Evolutionary conservation across 2,329 filamentous ascomycete genomes (phyloP), one percentile per base, ranked within the genome.

Genomic region (Paracorniculantispora psalliotae): DNA sequence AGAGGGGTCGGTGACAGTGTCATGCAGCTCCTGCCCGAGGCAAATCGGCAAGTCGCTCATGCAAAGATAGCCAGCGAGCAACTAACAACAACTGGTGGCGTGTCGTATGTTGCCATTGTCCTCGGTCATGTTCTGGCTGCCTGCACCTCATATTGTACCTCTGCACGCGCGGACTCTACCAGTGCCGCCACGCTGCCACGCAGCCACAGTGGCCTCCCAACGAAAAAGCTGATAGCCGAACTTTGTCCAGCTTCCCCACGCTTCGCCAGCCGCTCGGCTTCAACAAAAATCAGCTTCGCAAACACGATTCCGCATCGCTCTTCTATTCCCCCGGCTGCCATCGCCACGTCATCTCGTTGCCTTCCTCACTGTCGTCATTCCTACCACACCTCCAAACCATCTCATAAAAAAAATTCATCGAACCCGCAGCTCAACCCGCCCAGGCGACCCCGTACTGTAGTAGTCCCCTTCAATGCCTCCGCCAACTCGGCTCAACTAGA

Each of bases 201-300:
- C 15, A 37, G 7, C 19, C 30, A n/a, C 46, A 30, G 46, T 44
- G n/a, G 10, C 25, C 12, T 26, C 54, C 54, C 54, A 57, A 57
- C 54, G 33, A 47, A 55, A 49, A 17, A 7, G 19, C 25, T n/a
- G 44, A 57, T 49, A 57, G 41, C 44, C 54, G 54, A 49, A 49
- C 33, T 23, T 35, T 28, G 35, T 3, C 30, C 21, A 9, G 17
- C 28, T 25, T 55, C 52, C 41, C 41, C 52, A 37, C 41, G 52
- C 30, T 9, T 55, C 41, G 3, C 25, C 43, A 30, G 28, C 23
- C 54, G 23, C 54, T 57, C 54, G 53, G 54, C 54, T 57, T 57
- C 54, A 57, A 57, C 54, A 57, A 57, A 56, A 49, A 39, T 26
- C 13, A 10, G 30, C 53, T 17, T 47, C 39, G 5, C 39, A 54